A percentile compares a stretch with the other conserved stretches of the same genome.
phyloP scores from a whole-genome alignment of 805 yeast species.

The Suhomyces prunicola region DNA sequence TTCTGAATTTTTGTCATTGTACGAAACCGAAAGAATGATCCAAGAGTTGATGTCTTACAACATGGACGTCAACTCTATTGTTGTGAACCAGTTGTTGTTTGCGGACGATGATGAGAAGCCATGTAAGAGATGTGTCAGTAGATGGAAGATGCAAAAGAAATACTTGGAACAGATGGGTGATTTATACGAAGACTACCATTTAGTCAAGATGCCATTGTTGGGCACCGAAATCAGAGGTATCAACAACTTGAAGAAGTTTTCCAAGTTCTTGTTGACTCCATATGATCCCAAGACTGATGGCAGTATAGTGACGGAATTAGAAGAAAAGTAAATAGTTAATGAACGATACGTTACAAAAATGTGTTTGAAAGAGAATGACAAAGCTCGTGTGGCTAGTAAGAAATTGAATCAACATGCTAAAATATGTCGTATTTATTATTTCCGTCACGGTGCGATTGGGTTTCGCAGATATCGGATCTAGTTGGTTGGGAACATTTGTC shows the following conservation, averaged over 20 bases:
- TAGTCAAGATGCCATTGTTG: conserved; percentile 91
- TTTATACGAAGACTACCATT: conserved; percentile 93
- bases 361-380: not conserved
- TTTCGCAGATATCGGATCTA: not conserved
- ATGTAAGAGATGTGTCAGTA: conserved; percentile 87
- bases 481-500: not conserved
- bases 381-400: not conserved
- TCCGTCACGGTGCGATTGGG: not conserved
- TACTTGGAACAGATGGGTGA: conserved; percentile 94
- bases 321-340: conserved; percentile 35
- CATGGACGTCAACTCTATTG: conserved; percentile 95
- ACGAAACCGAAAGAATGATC: conserved; percentile 96
- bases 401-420: not conserved
- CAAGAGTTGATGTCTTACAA: conserved; percentile 93
- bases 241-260: conserved; percentile 77
- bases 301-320: conserved; percentile 50
- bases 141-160: conserved; percentile 95
- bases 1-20: conserved; percentile 90
- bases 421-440: not conserved
- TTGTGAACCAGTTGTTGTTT: conserved; percentile 88
- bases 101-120: conserved; percentile 72
- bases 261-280: conserved; percentile 74
- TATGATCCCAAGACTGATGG: conserved; percentile 67
- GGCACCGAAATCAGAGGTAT: conserved; percentile 95
- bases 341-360: not conserved